Evolutionary conservation across 345 rosid species (phyloP).

Genomic region (Turritis glabra): DNA sequence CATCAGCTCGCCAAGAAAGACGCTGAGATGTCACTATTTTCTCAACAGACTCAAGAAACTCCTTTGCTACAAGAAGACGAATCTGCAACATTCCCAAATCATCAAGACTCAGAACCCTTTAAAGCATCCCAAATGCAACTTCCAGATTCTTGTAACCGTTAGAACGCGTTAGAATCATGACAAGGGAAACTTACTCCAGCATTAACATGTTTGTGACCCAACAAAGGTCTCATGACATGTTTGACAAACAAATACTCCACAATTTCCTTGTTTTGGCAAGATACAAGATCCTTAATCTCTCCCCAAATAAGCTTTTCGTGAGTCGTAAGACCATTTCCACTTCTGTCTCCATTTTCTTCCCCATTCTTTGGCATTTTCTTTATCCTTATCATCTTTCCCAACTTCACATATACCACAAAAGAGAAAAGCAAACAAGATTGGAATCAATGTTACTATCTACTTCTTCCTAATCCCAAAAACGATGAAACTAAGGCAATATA

Average conservation of each 20-base stretch:
- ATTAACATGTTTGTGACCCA: constrained; percentile 70
- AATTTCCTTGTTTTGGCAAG: constrained; percentile 47
- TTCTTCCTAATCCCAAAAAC: neutral
- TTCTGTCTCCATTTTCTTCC: constrained; percentile 36
- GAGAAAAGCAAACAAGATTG: neutral
- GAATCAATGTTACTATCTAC: neutral
- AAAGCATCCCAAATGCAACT: neutral
- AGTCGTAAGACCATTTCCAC: constrained; percentile 32
- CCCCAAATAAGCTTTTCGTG: constrained; percentile 61
- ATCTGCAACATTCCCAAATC: constrained; percentile 48
- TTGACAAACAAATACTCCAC: constrained; percentile 52
- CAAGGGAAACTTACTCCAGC: constrained; percentile 56
- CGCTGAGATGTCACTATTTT: constrained; percentile 51
- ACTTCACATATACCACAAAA: constrained; percentile 6
- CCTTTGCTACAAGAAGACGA: constrained; percentile 53
- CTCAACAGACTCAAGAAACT: constrained; percentile 63
- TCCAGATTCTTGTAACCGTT: neutral
- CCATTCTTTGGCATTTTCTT: constrained; percentile 49
- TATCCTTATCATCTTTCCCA: constrained; percentile 79
- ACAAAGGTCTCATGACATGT: constrained; percentile 74
- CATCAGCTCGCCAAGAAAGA: constrained; percentile 72
- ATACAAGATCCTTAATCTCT: constrained; percentile 44
- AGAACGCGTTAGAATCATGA: neutral
- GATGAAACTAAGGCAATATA: neutral
- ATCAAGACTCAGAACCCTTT: neutral